Percentiles rank a stretch among this genome's conserved stretches.
Evolutionary conservation across 306 rosid species (phyloP).

Genomic region (Prunus davidiana): DNA sequence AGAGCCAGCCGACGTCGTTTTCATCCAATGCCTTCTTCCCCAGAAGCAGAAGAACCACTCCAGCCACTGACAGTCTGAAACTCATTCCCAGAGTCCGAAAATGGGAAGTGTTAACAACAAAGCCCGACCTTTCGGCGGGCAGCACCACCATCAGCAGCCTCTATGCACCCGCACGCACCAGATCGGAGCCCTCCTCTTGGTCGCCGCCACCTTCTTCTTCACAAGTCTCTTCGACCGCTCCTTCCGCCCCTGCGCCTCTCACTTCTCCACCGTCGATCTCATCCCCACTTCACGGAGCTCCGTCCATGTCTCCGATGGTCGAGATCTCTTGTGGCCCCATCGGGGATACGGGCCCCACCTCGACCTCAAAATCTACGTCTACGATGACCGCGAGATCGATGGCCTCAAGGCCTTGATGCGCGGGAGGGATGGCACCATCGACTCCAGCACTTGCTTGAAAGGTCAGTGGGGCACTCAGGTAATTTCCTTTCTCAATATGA

Average conservation of each 20-base stretch:
- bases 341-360: constrained; percentile 61
- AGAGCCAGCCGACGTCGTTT: no score
- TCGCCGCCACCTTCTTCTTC: constrained; percentile 62
- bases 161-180: constrained; percentile 80
- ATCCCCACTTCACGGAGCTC: constrained; percentile 23
- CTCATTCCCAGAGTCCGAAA: background rate
- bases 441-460: constrained; percentile 57
- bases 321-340: constrained; percentile 51
- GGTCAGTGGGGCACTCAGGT: constrained; percentile 99
- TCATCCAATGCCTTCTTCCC: background rate
- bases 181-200: constrained; percentile 68
- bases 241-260: constrained; percentile 31
- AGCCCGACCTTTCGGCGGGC: constrained; percentile 35
- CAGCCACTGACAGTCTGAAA: background rate
- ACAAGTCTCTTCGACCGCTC: constrained; percentile 51
- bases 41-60: background rate
- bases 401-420: constrained; percentile 63
- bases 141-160: constrained; percentile 33
- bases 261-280: constrained; percentile 17
- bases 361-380: constrained; percentile 78
- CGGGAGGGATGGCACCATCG: constrained; percentile 70
- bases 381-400: constrained; percentile 60
- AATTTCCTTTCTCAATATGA: background rate
- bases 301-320: constrained; percentile 23
- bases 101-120: constrained; percentile 53